phyloP scores from a whole-genome alignment of 164 flowering plant genomes.

The Amborella trichopoda region DNA sequence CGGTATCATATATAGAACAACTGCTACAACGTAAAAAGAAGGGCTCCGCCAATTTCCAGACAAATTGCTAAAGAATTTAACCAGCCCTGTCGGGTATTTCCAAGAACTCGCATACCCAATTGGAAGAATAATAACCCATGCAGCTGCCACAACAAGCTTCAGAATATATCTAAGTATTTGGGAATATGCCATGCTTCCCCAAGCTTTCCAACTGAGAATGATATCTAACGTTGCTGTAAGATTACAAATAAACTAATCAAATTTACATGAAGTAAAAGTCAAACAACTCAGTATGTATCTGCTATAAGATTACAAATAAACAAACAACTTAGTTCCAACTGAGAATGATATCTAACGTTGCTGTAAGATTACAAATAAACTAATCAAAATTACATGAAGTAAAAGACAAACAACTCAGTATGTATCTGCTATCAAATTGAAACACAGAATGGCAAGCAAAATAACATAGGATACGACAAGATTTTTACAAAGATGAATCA shows the following conservation, averaged over 20 bases:
- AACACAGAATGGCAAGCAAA: too few relatives aligned
- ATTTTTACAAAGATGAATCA: too few relatives aligned
- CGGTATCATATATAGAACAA: slow-evolving; percentile 75
- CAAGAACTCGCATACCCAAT: slow-evolving; percentile 62
- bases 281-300: too few relatives aligned
- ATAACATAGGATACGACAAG: too few relatives aligned
- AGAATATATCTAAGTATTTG: slow-evolving; percentile 74
- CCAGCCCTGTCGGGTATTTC: slow-evolving; percentile 68
- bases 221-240: slow-evolving; percentile 82
- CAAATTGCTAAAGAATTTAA: slow-evolving; percentile 61
- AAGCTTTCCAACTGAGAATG: slow-evolving; percentile 70
- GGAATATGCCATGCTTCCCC: slow-evolving; percentile 69
- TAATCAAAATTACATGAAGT: too few relatives aligned
- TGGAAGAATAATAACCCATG: slow-evolving; percentile 82
- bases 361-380: slow-evolving; percentile 46
- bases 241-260: too few relatives aligned
- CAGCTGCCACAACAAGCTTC: slow-evolving; percentile 73
- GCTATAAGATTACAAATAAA: too few relatives aligned
- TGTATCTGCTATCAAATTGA: too few relatives aligned
- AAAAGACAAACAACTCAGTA: too few relatives aligned
- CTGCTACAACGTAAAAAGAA: slow-evolving; percentile 52
- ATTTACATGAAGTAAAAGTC: too few relatives aligned
- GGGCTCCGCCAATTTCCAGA: slow-evolving; percentile 45
- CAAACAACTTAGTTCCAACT: too few relatives aligned
- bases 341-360: slow-evolving; percentile 75